These are phyloP conservation scores for Diaporthe longicolla DNA, from an alignment of 2,329 filamentous ascomycete species.

Conservation along the genomic window DNA sequence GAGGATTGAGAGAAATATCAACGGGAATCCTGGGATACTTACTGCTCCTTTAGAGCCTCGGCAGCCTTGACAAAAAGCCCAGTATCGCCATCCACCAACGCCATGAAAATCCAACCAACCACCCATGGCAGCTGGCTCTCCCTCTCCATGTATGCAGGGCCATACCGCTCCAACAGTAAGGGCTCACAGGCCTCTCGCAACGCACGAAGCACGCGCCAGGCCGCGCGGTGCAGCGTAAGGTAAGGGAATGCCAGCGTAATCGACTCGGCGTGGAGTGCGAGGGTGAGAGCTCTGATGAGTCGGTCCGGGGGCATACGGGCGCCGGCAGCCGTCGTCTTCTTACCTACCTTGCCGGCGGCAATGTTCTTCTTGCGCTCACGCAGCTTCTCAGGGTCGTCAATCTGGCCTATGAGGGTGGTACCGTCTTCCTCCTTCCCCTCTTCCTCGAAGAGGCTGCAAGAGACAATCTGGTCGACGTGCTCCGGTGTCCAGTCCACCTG, in stretches of 20 bases:
- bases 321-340: constrained; percentile 27
- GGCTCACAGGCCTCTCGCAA: constrained; percentile 52
- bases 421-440: constrained; percentile 44
- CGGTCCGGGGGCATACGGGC: constrained; percentile 44
- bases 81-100: neutral
- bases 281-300: constrained; percentile 51
- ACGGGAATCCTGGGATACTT: neutral
- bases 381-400: constrained; percentile 44
- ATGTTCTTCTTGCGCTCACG: constrained; percentile 39
- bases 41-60: neutral
- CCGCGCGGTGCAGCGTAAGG: constrained; percentile 55
- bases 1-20: no score
- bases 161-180: constrained; percentile 51
- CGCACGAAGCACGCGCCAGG: constrained; percentile 55
- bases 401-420: constrained; percentile 39
- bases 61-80: neutral
- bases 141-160: constrained; percentile 51
- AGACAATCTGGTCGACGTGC: constrained; percentile 54
- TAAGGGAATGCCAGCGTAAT: constrained; percentile 58
- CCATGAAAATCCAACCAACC: neutral
- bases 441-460: constrained; percentile 48
- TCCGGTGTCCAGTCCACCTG: constrained; percentile 52
- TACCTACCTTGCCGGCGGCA: neutral
- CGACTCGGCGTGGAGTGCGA: constrained; percentile 54
- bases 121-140: neutral